Percentiles rank a stretch among this genome's conserved stretches.
phyloP scores from a whole-genome alignment of 441 rosid genomes.

The Biscutella laevigata region DNA sequence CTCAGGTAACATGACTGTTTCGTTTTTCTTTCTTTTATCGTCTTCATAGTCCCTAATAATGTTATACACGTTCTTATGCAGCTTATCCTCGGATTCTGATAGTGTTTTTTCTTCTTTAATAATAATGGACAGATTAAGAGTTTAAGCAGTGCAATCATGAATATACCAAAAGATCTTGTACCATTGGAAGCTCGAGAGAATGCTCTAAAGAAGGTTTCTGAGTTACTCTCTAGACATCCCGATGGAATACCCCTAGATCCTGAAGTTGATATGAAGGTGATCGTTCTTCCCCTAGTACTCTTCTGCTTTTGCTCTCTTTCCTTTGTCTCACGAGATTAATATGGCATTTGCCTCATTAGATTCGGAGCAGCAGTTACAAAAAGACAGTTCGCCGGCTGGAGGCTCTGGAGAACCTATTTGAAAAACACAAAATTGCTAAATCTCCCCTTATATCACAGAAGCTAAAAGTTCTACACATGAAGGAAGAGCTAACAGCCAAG shows the following conservation, averaged over 20 bases:
- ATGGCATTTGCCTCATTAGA: constrained; percentile 37
- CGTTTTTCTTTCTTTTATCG: neutral
- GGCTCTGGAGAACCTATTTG: constrained; percentile 76
- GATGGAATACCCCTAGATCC: constrained; percentile 80
- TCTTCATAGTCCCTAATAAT: neutral
- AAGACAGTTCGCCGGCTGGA: constrained; percentile 75
- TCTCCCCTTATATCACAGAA: constrained; percentile 79
- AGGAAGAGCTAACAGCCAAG: constrained; percentile 68
- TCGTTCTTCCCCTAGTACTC: neutral
- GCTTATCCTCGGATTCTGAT: neutral
- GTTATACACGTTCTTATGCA: neutral
- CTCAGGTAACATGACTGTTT: constrained; percentile 40
- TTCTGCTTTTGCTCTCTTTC: constrained; percentile 4
- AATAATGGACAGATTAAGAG: constrained; percentile 49
- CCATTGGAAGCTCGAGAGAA: constrained; percentile 84
- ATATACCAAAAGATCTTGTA: constrained; percentile 76
- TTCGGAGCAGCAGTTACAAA: constrained; percentile 64
- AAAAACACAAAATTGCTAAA: constrained; percentile 78
- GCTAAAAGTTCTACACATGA: constrained; percentile 64
- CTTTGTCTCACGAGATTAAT: constrained; percentile 4
- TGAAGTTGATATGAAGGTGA: constrained; percentile 86
- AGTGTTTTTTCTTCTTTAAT: constrained; percentile 23
- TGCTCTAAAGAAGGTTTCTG: constrained; percentile 70
- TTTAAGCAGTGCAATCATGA: constrained; percentile 75
- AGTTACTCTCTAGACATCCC: constrained; percentile 73